Base-by-base conservation (phyloP, 768 basidiomycete species). In the Saitozyma sp. region DNA sequence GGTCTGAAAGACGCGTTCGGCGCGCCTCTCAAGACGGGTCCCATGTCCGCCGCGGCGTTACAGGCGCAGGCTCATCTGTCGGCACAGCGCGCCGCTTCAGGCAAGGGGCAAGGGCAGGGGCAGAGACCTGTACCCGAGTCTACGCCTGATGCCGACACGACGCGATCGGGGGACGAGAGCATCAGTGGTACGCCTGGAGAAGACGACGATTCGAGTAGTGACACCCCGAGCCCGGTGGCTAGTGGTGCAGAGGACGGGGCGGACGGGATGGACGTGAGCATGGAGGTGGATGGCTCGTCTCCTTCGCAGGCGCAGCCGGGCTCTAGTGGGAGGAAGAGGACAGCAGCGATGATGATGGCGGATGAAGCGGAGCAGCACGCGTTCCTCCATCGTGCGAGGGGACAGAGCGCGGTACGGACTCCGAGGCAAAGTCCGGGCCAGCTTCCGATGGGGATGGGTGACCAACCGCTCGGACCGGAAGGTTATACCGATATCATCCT, bases 401-500 rank as follows among this genome's bases (percentile, higher is more conserved):
- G 70, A 38, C 61, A 70, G 29, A 59, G 59, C 11, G 73, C 68
- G 2, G 69, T 74, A 10, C 73, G 74, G 58, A 72, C 73, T 40
- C 75, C 72, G 13, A 61, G 60, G 50, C 53, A 59, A 8, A 65
- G 64, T 48, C 73, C 70, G 1, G 54, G 58, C 9, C 62, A 52
- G 16, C 57, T 69, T 9, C 49, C 54, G 11, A 54, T 65, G 57
- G 67, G 70, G 1, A 57, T 67, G 52, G 41, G 63, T 37, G 70
- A 72, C 8, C 68, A 73, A 20, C 61, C 70, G 0, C 62, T 76
- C 29, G 77, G 78, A 4, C 80, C 81, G 8, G 77, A 80, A 51
- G 72, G 70, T 8, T 97, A 98, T 75, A 92, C 89, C 42, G 94
- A 98, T 80, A 90, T 92, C 77, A 92, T 99, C 63, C 84, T 99